These are phyloP conservation scores for Ajuga reptans DNA, from an alignment of 305 asterid species.

Conservation along the genomic window DNA sequence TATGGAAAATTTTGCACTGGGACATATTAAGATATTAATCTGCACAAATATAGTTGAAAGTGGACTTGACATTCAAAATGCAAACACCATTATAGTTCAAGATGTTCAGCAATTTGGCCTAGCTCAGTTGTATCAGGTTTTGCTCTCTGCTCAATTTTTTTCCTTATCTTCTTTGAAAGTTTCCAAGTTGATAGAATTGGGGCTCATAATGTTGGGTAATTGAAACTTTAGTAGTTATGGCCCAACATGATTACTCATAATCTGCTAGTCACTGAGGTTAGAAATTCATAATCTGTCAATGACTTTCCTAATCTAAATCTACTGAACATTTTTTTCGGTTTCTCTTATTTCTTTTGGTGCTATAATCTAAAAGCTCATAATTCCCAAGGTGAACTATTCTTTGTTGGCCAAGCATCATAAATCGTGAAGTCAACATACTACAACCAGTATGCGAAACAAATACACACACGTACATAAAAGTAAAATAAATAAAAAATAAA, in stretches of 20 bases:
- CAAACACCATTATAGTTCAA: conserved; percentile 90
- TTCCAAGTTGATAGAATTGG: conserved; percentile 1
- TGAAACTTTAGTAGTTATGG: not conserved
- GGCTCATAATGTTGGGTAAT: not conserved
- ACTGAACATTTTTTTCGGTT: not conserved
- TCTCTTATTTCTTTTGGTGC: not conserved
- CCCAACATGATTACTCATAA: conserved; percentile 1
- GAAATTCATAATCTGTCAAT: not conserved
- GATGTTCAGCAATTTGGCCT: conserved; percentile 97
- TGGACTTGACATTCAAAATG: conserved; percentile 96
- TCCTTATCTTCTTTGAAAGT: conserved; percentile 1
- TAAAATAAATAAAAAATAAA: too few species aligned
- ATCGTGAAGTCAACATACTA: conserved; percentile 4
- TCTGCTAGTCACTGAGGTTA: not conserved
- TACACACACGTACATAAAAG: not conserved
- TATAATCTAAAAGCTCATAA: not conserved
- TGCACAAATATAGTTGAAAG: conserved; percentile 98
- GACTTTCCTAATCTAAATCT: not conserved
- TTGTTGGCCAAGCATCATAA: not conserved
- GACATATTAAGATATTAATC: conserved; percentile 69
- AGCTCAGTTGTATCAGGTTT: conserved; percentile 95
- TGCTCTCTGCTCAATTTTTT: conserved; percentile 20
- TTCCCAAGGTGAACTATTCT: not conserved
- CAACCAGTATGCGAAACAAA: not conserved
- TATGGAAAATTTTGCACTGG: conserved; percentile 78